Evolutionary conservation across 2,329 filamentous ascomycete genomes (phyloP), one percentile per base, ranked within the genome.

Genomic region (Fusarium clavum): DNA sequence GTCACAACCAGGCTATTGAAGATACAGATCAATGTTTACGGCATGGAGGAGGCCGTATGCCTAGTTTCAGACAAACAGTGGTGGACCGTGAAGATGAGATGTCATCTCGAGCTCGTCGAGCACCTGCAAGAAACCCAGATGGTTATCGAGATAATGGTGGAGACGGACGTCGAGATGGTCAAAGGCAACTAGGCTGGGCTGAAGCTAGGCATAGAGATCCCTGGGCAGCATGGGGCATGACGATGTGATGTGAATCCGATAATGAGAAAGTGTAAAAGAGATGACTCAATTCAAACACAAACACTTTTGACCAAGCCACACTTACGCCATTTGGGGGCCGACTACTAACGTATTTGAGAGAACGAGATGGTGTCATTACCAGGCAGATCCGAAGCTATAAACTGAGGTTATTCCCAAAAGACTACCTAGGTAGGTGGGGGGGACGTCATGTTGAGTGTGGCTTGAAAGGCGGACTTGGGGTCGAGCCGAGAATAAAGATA

Each of bases 211-310:
- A 20, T 43, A 53, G 47, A 18, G 55, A 67, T 52, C 66, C 70
- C 34, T 73, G 63, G 59, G 63, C 60, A 18, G 48, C 60, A 49
- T 73, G 71, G 71, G 71, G 69, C 11, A 54, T 68, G 46, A 45
- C 57, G 44, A 63, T 64, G 43, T 70, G 52, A 67, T 24, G 32
- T n/a, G 14, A 45, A 27, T 29, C 8, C n/a, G 14, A 49, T 22
- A 57, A 20, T 30, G 10, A 46, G 30, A 47, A 69, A 56, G 46
- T 48, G 49, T 48, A 49, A 32, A 48, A 32, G 53, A 32, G 29
- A 48, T 52, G 57, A 29, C 47, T 40, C 18, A 29, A 40, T 63
- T 49, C 38, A 38, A 38, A 7, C 34, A 6, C 18, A 57, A 30
- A 9, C 53, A 6, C 16, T 65, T 25, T 22, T 16, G 9, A 30